Evolutionary conservation across 2,329 filamentous ascomycete genomes (phyloP), one percentile per base, ranked within the genome.

Genomic region (Trichoderma sp.): DNA sequence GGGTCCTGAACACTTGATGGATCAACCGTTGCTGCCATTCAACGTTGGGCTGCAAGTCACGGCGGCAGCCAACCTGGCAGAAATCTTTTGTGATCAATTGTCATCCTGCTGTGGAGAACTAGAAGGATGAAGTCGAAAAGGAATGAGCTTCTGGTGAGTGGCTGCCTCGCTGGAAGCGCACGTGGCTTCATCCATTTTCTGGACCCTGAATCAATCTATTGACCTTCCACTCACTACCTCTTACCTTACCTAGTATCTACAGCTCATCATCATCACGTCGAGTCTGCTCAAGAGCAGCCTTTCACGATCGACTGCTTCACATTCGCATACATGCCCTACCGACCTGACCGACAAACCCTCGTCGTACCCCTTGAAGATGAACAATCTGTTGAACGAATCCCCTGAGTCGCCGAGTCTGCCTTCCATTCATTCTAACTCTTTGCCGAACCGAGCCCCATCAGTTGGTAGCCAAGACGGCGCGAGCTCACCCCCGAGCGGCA

Each of bases 21-120:
- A 26, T n/a, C 44, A 45, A n/a, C 21, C 34, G 24, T 44, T 12
- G 7, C 14, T 45, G n/a, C 24, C 28, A 10, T 64, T 64, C 34
- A 64, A 64, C 4, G 52, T 57, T 12, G 45, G 41, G 5, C 5
- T 64, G 30, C 61, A 58, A 44, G 19, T 58, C 14, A 57, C 54
- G 4, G n/a, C 15, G 3, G 61, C 52, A 14, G 39, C 43, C 24
- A 57, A 21, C 3, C 57, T 64, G 19, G n/a, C n/a, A n/a, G n/a
- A n/a, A n/a, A n/a, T n/a, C n/a, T n/a, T n/a, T n/a, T n/a, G n/a
- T n/a, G n/a, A n/a, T n/a, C n/a, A n/a, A n/a, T n/a, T 28, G 10
- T 24, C 12, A 19, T 6, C 12, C 34, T 26, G n/a, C 3, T 19
- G 3, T 4, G 21, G 1, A 39, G 7, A 34, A n/a, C n/a, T 3